These are phyloP conservation scores for Cudoniella acicularis DNA, from an alignment of 495 filamentous ascomycete genomes.

Conservation along the genomic window DNA sequence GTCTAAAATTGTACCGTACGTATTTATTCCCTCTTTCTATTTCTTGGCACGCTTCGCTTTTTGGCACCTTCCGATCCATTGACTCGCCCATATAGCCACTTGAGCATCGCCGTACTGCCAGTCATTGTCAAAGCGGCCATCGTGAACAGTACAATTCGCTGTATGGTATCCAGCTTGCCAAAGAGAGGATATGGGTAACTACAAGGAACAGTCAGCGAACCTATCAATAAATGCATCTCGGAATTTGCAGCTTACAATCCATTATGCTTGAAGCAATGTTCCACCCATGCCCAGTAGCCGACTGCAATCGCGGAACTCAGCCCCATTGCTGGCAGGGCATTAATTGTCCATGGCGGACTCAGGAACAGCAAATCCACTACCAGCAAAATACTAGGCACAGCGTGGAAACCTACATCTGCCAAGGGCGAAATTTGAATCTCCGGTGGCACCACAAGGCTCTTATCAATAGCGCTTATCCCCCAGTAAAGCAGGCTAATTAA, in stretches of 20 bases:
- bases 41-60: slow-evolving; percentile 23
- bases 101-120: slow-evolving; percentile 59
- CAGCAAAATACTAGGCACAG: slow-evolving; percentile 69
- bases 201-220: slow-evolving; percentile 25
- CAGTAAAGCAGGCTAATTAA: slow-evolving; percentile 85
- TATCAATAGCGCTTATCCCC: slow-evolving; percentile 66
- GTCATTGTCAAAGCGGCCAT: slow-evolving; percentile 70
- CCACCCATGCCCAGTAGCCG: slow-evolving; percentile 85
- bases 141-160: slow-evolving; percentile 65
- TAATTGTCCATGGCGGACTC: slow-evolving; percentile 77
- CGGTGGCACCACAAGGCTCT: slow-evolving; percentile 44
- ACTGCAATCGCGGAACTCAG: slow-evolving; percentile 64
- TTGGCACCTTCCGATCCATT: slow-evolving; percentile 56
- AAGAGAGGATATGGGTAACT: slow-evolving; percentile 91
- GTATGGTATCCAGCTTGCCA: slow-evolving; percentile 52
- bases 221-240: neutral
- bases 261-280: slow-evolving; percentile 70
- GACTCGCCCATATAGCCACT: slow-evolving; percentile 62
- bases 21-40: slow-evolving; percentile 25
- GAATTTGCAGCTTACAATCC: slow-evolving; percentile 54
- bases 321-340: slow-evolving; percentile 53
- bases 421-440: slow-evolving; percentile 40
- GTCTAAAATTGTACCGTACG: neutral
- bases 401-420: slow-evolving; percentile 74
- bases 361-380: slow-evolving; percentile 68